phyloP scores from a whole-genome alignment of 2,329 filamentous ascomycete genomes.

The Penicillium nordicum region DNA sequence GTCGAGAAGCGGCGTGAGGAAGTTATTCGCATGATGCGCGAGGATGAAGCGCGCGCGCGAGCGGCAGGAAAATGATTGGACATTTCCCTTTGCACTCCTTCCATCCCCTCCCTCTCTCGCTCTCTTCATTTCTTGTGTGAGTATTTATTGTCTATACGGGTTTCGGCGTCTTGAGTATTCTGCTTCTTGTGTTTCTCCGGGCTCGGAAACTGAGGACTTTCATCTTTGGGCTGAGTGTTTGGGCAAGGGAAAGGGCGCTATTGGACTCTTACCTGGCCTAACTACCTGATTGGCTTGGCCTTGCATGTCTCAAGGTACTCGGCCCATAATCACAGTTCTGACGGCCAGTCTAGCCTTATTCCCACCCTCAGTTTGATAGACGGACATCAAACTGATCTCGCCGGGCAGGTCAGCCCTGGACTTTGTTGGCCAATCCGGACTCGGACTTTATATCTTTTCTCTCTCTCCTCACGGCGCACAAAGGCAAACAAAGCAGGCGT shows the following conservation, averaged over 20 bases:
- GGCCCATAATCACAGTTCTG: too few species aligned
- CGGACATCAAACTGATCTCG: not conserved
- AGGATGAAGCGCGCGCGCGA: conserved; percentile 32
- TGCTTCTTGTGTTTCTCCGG: conserved; percentile 13
- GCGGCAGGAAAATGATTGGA: conserved; percentile 18
- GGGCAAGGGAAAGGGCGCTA: not conserved
- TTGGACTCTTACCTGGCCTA: not conserved
- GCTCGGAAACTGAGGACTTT: not conserved
- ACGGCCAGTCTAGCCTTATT: not conserved
- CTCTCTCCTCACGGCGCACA: conserved; percentile 23
- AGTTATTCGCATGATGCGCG: conserved; percentile 42
- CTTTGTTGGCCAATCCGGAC: not conserved
- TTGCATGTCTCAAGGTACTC: not conserved
- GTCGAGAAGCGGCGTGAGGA: conserved; percentile 41
- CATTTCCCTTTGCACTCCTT: not conserved
- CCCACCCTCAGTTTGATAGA: not conserved
- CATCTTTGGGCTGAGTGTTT: not conserved
- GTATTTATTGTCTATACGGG: conserved; percentile 21
- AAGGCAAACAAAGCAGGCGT: conserved; percentile 19
- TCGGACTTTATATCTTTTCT: conserved; percentile 8
- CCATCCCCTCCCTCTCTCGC: not conserved
- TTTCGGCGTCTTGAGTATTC: conserved; percentile 16
- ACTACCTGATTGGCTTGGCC: not conserved
- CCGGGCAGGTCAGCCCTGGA: not conserved
- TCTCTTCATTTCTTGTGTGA: conserved; percentile 9